These are phyloP conservation scores for Torulaspora globosa DNA, from an alignment of 1,139 yeast genomes.

Conservation along the genomic window DNA sequence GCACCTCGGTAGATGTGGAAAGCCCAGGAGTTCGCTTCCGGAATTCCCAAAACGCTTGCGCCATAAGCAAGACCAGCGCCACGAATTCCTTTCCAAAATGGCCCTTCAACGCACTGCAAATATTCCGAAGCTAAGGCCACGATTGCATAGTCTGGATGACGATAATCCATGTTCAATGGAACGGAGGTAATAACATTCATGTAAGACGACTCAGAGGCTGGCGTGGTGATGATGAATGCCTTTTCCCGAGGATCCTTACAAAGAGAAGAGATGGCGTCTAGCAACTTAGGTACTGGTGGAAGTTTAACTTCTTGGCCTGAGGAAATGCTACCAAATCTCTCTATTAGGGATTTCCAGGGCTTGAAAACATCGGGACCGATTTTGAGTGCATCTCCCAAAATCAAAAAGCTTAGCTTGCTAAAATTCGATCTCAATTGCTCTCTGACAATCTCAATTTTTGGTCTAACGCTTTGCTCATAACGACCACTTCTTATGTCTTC, in stretches of 20 bases:
- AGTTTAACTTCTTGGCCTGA: conserved; percentile 14
- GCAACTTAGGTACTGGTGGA: conserved; percentile 51
- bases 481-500: conserved; percentile 48
- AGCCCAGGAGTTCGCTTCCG: conserved; percentile 65
- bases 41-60: conserved; percentile 54
- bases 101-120: conserved; percentile 89
- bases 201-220: conserved; percentile 86
- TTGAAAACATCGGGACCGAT: conserved; percentile 27
- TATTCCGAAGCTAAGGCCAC: conserved; percentile 72
- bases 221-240: conserved; percentile 67
- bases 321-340: conserved; percentile 14
- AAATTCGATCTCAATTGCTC: conserved; percentile 50
- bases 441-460: conserved; percentile 57
- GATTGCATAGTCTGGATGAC: conserved; percentile 64
- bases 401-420: conserved; percentile 61
- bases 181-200: conserved; percentile 58
- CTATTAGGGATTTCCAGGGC: conserved; percentile 54
- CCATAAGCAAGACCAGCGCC: conserved; percentile 97
- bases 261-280: conserved; percentile 50
- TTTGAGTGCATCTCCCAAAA: conserved; percentile 61
- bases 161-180: conserved; percentile 53
- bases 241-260: conserved; percentile 53
- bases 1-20: conserved; percentile 78
- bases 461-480: conserved; percentile 39
- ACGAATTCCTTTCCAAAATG: conserved; percentile 93